A percentile compares a stretch with the other conserved stretches of the same genome.
Conservation (phyloP, 164 flowering plant species). For the Magnolia changhungtana region DNA sequence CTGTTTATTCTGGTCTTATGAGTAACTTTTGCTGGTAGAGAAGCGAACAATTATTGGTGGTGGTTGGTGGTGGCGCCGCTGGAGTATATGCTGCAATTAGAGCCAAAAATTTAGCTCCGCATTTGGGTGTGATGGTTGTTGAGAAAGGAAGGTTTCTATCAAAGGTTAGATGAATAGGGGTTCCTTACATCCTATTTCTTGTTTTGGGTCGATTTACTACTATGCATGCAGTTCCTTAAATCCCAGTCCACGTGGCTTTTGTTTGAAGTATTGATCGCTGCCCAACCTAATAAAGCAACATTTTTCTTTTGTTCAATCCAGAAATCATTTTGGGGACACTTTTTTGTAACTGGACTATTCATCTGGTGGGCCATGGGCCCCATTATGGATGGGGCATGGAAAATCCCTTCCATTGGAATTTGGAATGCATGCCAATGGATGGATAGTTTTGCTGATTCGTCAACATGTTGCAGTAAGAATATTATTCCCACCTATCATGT, state of each 20-base stretch:
- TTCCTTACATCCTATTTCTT: not conserved
- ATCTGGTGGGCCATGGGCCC: no score
- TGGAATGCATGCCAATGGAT: no score
- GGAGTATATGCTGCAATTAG: conserved; percentile 80
- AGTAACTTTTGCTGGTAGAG: not conserved
- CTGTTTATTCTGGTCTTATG: not conserved
- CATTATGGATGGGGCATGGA: no score
- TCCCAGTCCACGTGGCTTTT: not conserved
- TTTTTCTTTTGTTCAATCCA: not conserved
- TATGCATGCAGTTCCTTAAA: not conserved
- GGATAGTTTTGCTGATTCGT: no score
- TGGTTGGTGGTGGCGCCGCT: conserved; percentile 56
- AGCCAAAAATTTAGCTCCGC: conserved; percentile 67
- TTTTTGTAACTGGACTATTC: no score
- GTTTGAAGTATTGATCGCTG: not conserved
- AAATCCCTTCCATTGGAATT: no score
- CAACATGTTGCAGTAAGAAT: no score
- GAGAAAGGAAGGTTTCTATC: conserved; percentile 86
- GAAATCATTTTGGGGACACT: not conserved
- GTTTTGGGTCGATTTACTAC: not conserved
- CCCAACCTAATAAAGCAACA: not conserved
- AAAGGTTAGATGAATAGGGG: conserved; percentile 43
- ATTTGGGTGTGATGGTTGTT: conserved; percentile 65
- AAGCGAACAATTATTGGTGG: conserved; percentile 12
- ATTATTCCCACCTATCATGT: not conserved